Percentiles rank a stretch among this genome's conserved stretches.
phyloP scores from a whole-genome alignment of 139 green algal species.

The Picochlorum costavermella region DNA sequence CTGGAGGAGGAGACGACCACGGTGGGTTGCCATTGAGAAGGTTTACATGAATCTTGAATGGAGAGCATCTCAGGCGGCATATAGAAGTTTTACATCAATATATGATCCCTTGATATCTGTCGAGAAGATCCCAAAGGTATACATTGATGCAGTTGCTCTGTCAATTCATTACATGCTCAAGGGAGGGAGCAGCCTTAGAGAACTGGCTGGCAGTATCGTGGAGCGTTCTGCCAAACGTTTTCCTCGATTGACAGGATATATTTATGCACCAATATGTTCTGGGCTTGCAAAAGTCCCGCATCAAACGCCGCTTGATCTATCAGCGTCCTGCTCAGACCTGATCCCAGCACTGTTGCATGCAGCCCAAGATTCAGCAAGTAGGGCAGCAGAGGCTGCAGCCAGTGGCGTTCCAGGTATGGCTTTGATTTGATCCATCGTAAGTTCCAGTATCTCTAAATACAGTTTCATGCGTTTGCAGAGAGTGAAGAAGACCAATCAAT shows the following conservation, averaged over 20 bases:
- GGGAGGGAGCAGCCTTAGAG: neutral
- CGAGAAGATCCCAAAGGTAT: conserved; percentile 28
- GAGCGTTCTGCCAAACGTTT: conserved; percentile 51
- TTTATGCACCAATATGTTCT: conserved; percentile 31
- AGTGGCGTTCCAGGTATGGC: conserved; percentile 1
- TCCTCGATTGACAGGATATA: conserved; percentile 28
- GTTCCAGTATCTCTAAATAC: neutral
- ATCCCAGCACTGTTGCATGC: neutral
- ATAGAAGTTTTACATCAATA: conserved; percentile 30
- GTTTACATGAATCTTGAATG: conserved; percentile 34
- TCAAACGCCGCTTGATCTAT: neutral
- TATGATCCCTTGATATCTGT: conserved; percentile 1
- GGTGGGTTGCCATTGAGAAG: conserved; percentile 45
- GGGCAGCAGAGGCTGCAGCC: conserved; percentile 8
- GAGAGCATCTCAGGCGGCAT: conserved; percentile 36
- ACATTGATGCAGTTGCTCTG: conserved; percentile 21
- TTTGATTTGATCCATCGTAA: no score
- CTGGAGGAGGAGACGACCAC: conserved; percentile 31
- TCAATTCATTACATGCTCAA: conserved; percentile 27
- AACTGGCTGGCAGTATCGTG: conserved; percentile 19
- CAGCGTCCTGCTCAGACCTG: neutral
- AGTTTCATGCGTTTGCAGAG: conserved; percentile 6
- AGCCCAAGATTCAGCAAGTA: neutral
- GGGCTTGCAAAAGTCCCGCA: conserved; percentile 40
- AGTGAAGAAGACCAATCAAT: conserved; percentile 18